A percentile compares a stretch with the other conserved stretches of the same genome.
Evolutionary conservation across 2,329 filamentous ascomycete genomes (phyloP).

Genomic region (Cryphonectria carpinicola): DNA sequence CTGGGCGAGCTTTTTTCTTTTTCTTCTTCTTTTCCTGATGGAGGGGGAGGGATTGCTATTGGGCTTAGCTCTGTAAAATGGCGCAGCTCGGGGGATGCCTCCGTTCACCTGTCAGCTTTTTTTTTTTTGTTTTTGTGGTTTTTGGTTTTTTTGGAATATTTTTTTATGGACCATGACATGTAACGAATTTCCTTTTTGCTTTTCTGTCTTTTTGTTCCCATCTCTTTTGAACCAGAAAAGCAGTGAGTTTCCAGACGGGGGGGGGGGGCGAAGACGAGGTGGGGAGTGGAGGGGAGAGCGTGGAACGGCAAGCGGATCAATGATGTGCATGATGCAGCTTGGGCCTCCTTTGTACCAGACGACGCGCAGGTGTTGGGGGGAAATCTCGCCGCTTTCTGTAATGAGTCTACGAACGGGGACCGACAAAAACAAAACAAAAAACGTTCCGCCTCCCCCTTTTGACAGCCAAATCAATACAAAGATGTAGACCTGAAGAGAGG

Average conservation of each 20-base stretch:
- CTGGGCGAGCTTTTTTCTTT: background rate
- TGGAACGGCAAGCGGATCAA: background rate
- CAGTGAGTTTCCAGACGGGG: background rate
- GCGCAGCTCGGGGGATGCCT: constrained; percentile 6
- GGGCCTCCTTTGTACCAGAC: background rate
- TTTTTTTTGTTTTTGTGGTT: background rate
- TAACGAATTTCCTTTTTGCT: constrained; percentile 11
- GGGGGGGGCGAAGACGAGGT: background rate
- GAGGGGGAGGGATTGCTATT: constrained; percentile 7
- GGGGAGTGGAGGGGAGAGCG: background rate
- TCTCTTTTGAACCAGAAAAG: constrained; percentile 7
- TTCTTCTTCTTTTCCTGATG: background rate
- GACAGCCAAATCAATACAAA: constrained; percentile 24
- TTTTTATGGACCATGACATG: constrained; percentile 7
- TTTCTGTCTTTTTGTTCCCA: no score
- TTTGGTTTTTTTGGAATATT: no score
- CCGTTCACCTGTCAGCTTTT: background rate
- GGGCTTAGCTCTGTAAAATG: background rate
- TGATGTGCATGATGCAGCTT: background rate
- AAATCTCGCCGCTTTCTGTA: background rate
- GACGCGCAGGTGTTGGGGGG: background rate
- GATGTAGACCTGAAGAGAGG: constrained; percentile 25
- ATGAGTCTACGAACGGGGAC: background rate
- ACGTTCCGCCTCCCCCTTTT: background rate
- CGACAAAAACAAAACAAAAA: background rate